Base-by-base conservation (phyloP, 768 basidiomycete genomes). In the Phaeotremella fagi region DNA sequence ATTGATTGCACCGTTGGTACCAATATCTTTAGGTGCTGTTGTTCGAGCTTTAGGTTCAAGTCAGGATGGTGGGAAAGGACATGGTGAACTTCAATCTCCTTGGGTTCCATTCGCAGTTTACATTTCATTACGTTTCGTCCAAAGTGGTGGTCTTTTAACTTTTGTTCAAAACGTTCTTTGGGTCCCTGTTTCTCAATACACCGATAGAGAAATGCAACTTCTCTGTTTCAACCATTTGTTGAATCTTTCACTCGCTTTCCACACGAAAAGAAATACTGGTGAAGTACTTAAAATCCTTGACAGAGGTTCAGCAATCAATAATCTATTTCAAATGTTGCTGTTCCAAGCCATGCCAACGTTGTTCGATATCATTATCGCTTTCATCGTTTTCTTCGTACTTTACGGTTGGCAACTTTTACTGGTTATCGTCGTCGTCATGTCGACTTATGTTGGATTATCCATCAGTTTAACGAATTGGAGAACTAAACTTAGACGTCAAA, bases 181-280 rank as follows among this genome's bases (percentile, higher is more conserved):
- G 87, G 81, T 85, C 1, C 88, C 90, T 1, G 86, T 98, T 37
- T 86, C 90, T 81, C 88, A 90, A 74, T 87, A 83, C 70, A 88
- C 87, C 0, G 88, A 92, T 68, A 77, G 85, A 64, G 87, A 88
- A 74, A 91, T 94, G 89, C 85, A 85, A 1, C 80, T 83, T 63
- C 78, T 91, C 48, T 86, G 89, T 9, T 88, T 87, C 75, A 82
- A 90, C 55, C 91, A 94, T 65, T 75, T 95, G 1, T 79, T 97
- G 9, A 87, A 88, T 56, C 82, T 97, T 3, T 88, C 87, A 1
- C 83, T 91, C 59, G 81, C 85, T 3, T 90, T 85, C 81, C 89
- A 86, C 69, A 86, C 82, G 4, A 85, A 80, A 50, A 80, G 84
- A 44, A 90, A 87, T 77, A 88, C 90, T 1, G 90, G 89, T 24